These are phyloP conservation scores for Metschnikowia rubicola DNA, from an alignment of 805 yeast genomes.

Conservation along the genomic window DNA sequence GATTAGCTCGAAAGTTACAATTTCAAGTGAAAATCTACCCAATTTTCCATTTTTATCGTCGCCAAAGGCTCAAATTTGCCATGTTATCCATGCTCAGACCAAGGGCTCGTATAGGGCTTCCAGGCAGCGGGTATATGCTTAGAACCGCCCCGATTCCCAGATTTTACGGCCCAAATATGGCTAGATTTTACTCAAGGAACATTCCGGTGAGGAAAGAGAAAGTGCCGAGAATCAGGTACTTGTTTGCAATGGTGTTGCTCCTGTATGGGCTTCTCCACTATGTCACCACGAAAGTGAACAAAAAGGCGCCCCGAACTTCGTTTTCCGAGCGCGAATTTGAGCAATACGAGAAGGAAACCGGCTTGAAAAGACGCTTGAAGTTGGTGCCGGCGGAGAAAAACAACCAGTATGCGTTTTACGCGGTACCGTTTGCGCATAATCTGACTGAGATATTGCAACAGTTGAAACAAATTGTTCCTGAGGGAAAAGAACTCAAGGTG, in stretches of 20 bases:
- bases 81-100: background rate
- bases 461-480: slow-evolving; percentile 15
- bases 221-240: slow-evolving; percentile 34
- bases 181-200: slow-evolving; percentile 8
- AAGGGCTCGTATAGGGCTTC: background rate
- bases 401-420: slow-evolving; percentile 40
- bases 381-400: slow-evolving; percentile 37
- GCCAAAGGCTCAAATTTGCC: too few relatives aligned
- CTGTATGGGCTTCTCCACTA: slow-evolving; percentile 32
- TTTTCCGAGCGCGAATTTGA: slow-evolving; percentile 49
- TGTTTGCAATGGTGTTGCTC: slow-evolving; percentile 33
- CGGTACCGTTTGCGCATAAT: slow-evolving; percentile 31
- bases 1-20: too few relatives aligned
- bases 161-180: background rate
- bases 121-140: background rate
- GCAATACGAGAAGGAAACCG: slow-evolving; percentile 46
- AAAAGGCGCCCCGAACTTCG: slow-evolving; percentile 34
- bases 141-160: background rate
- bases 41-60: too few relatives aligned
- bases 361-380: slow-evolving; percentile 48
- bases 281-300: slow-evolving; percentile 29
- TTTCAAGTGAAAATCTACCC: too few relatives aligned
- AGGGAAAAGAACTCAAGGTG: slow-evolving; percentile 29
- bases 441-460: slow-evolving; percentile 20
- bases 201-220: slow-evolving; percentile 7